Evolutionary conservation across 805 yeast genomes (phyloP).

Genomic region (Wickerhamiella hasegawae): DNA sequence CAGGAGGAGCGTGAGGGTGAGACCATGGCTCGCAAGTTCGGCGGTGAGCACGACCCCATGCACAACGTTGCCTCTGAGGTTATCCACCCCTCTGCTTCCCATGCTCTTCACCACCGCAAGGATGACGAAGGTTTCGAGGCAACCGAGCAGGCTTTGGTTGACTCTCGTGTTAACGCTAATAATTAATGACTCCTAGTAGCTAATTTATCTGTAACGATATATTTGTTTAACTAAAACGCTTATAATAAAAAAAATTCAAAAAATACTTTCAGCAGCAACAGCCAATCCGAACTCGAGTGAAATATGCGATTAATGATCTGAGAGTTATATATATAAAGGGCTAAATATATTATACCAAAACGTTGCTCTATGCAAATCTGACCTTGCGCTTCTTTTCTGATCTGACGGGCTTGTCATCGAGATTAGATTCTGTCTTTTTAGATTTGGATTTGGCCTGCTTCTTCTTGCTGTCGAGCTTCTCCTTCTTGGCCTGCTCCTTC

Average conservation of each 20-base stretch:
- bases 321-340: too few species aligned
- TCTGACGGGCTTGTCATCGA: not conserved
- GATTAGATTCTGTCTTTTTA: not conserved
- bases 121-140: not conserved
- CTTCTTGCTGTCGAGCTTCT: constrained; percentile 61
- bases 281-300: too few species aligned
- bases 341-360: too few species aligned
- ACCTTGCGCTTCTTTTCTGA: not conserved
- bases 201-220: not conserved
- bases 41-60: not conserved
- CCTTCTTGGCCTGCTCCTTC: constrained; percentile 55
- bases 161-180: constrained; percentile 1
- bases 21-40: not conserved
- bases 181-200: too few species aligned
- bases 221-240: too few species aligned
- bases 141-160: not conserved
- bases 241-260: too few species aligned
- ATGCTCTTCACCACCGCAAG: too few species aligned
- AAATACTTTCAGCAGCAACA: too few species aligned
- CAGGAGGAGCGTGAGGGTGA: not conserved
- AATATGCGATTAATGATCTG: too few species aligned
- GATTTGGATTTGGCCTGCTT: constrained; percentile 41
- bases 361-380: too few species aligned
- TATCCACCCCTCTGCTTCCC: too few species aligned
- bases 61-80: not conserved